phyloP scores from a whole-genome alignment of 495 filamentous ascomycete species.

The Podospora conica region DNA sequence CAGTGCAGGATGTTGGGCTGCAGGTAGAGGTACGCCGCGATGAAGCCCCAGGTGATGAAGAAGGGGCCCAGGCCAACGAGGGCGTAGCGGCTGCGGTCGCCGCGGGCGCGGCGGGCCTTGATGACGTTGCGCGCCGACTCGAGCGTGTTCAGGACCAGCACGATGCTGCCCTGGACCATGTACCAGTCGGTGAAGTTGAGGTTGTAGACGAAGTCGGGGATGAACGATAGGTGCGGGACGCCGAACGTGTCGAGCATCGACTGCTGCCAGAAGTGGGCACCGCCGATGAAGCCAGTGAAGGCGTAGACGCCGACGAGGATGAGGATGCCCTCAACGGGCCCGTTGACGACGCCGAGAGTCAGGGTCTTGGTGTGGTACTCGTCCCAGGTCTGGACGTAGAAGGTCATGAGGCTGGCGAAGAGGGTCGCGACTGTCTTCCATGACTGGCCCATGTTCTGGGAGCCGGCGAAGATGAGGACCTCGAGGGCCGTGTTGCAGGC shows the following conservation, averaged over 20 bases:
- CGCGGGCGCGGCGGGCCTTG: constrained; percentile 63
- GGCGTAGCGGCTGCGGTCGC: constrained; percentile 61
- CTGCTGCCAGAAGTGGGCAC: constrained; percentile 88
- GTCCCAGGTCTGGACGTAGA: constrained; percentile 99
- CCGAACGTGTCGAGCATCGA: constrained; percentile 68
- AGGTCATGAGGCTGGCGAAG: constrained; percentile 71
- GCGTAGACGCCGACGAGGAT: constrained; percentile 76
- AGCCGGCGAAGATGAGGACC: constrained; percentile 80
- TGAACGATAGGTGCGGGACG: constrained; percentile 53
- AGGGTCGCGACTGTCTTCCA: constrained; percentile 83
- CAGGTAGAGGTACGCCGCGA: constrained; percentile 71
- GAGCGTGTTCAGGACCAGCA: constrained; percentile 78
- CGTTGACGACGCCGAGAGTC: constrained; percentile 85
- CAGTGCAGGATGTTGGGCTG: constrained; percentile 74
- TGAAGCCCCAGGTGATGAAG: constrained; percentile 63
- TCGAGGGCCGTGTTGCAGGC: constrained; percentile 94
- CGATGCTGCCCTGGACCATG: constrained; percentile 78
- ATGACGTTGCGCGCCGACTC: constrained; percentile 75
- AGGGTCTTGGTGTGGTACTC: constrained; percentile 97
- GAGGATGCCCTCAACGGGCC: constrained; percentile 90
- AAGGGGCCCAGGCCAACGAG: constrained; percentile 79
- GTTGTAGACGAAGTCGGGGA: constrained; percentile 65
- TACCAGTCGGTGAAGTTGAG: constrained; percentile 87
- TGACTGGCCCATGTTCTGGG: constrained; percentile 86
- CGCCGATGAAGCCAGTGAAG: constrained; percentile 77